Base-by-base conservation (phyloP, 768 basidiomycete genomes). In the Lenzites betulinus region DNA sequence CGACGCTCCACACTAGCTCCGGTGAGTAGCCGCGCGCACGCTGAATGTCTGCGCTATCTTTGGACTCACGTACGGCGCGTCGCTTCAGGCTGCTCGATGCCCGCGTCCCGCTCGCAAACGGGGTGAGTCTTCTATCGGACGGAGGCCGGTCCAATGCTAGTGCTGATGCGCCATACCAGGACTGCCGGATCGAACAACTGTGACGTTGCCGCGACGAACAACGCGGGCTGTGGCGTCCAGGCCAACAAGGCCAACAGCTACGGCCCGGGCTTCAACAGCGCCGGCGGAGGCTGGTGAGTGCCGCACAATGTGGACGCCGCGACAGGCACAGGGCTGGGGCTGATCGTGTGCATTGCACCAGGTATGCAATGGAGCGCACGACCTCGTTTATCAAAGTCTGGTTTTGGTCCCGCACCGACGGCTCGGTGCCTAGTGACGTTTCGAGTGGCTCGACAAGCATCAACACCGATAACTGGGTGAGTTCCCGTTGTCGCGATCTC, bases 331-430 rank as follows among this genome's bases (percentile, higher is more conserved):
- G 47, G 22, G 9, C 15, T 25, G 30, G 11, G 3, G 16, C 51
- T 60, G 51, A 54, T 36, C 51, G 26, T 26, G 53, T 55, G 49
- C 35, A 22, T 42, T 47, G 36, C n/a, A 9, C 5, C 41, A 54
- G 53, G 60, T 86, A 69, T 26, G 88, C 86, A 4, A 73, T 87
- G 64, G 85, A 88, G 67, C 79, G 87, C 47, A 86, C 85, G 0
- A 63, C 67, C 36, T 68, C 70, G 2, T 83, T 78, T 67, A 83
- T 90, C 68, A 86, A 85, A 63, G 76, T 89, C 46, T 91, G 85
- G 83, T 90, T 88, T 74, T 91, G 87, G 86, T 75, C 85, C 1
- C 78, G 86, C 46, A 73, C 71, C 48, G 59, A 61, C 26, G 71
- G 63, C 9, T 67, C 64, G 20, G 74, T 83, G 35, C 85, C 85